Base-by-base conservation (phyloP, 2,329 filamentous ascomycete genomes). In the Venturia nashicola region DNA sequence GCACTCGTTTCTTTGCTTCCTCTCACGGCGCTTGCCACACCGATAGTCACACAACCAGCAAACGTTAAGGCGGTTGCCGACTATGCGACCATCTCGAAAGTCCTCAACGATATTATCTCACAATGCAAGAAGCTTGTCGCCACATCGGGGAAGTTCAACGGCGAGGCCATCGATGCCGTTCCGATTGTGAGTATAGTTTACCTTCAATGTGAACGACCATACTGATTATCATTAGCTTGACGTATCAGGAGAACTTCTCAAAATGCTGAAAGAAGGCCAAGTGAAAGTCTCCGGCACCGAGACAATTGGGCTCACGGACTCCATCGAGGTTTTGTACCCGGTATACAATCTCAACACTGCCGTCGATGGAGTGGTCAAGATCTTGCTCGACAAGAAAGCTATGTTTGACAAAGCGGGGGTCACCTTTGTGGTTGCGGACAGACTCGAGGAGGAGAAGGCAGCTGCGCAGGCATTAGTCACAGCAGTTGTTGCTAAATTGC, bases 371-470 rank as follows among this genome's bases (percentile, higher is more conserved):
- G n/a, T 60, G 34, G 36, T 43, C 3, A 43, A 60, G 32, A 40
- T 59, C 1, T 59, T 59, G 39, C n/a, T 59, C 20, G 55, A 39
- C 34, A 59, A 59, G 55, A 59, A 59, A 40, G 14, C 3, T 16
- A 59, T 59, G 55, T 59, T 59, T 59, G 55, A 59, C 39, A 59
- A 59, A 59, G 55, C 34, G n/a, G 55, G 55, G 1, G 55, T 59
- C 55, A 59, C 55, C 11, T 5, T 59, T 32, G 55, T 59, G 39
- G 55, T 59, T 39, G 32, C 55, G n/a, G 55, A 59, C 55, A 59
- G 34, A n/a, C 55, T 59, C 18, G 55, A 59, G 5, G 55, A 59
- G 55, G 55, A 59, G 55, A 59, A 59, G 20, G n/a, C 9, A 18
- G 55, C 55, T 39, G 55, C 55, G 55, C 55, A 59, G 27, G 55